Evolutionary conservation across 129 eudicot species (phyloP).

Genomic region (Escallonia rubra): DNA sequence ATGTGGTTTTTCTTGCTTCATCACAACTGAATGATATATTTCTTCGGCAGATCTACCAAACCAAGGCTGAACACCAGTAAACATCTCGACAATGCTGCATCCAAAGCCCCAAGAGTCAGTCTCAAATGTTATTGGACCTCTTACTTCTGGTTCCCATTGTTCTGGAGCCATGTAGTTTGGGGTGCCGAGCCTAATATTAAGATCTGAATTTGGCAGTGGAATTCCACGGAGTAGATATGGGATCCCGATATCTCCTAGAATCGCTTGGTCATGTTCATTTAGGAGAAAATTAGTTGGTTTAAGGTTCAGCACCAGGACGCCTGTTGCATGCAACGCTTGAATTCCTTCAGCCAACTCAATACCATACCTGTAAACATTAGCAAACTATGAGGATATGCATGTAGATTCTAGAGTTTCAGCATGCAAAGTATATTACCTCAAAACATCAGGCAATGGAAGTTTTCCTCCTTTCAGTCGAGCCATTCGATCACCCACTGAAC

Average conservation of each 20-base stretch:
- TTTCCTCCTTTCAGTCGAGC: slow-evolving; percentile 75
- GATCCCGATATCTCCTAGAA: slow-evolving; percentile 80
- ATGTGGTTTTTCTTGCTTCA: slow-evolving; percentile 69
- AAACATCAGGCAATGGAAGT: slow-evolving; percentile 63
- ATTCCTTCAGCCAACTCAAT: slow-evolving; percentile 65
- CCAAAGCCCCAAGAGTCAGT: slow-evolving; percentile 94
- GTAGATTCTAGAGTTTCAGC: background rate
- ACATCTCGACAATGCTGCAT: slow-evolving; percentile 80
- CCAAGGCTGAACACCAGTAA: slow-evolving; percentile 88
- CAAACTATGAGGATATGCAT: background rate
- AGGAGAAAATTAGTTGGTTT: slow-evolving; percentile 85
- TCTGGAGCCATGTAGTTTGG: slow-evolving; percentile 97
- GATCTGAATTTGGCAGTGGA: slow-evolving; percentile 48
- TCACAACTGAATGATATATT: slow-evolving; percentile 58
- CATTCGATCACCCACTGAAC: slow-evolving; percentile 83
- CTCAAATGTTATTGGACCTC: slow-evolving; percentile 82
- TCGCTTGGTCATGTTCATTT: slow-evolving; percentile 52
- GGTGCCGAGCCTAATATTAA: slow-evolving; percentile 57
- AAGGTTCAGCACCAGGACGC: slow-evolving; percentile 54
- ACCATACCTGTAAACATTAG: slow-evolving; percentile 57
- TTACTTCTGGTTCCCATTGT: slow-evolving; percentile 83
- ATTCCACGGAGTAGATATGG: slow-evolving; percentile 71
- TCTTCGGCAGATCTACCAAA: slow-evolving; percentile 60
- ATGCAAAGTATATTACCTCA: slow-evolving; percentile 43
- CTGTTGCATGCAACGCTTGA: slow-evolving; percentile 51